Percentiles rank a stretch among this genome's conserved stretches.
Evolutionary conservation across 2,329 filamentous ascomycete genomes (phyloP).

Genomic region (Monascus ruber): DNA sequence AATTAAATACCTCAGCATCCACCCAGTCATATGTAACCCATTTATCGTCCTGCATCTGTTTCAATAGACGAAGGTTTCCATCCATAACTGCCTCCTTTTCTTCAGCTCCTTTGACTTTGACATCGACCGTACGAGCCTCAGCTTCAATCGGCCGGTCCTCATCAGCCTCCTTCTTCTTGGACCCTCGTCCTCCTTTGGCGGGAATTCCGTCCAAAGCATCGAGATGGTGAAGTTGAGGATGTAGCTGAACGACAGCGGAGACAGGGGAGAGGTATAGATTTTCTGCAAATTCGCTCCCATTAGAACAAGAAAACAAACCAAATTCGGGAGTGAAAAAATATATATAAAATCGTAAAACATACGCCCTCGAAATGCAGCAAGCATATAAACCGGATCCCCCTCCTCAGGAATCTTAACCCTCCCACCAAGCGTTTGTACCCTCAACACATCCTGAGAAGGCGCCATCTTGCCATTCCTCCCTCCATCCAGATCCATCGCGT

Average conservation of each 20-base stretch:
- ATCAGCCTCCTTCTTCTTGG: conserved; percentile 19
- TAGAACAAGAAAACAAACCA: neutral
- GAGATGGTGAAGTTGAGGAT: conserved; percentile 84
- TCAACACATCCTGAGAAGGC: conserved; percentile 46
- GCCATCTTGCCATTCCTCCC: conserved; percentile 12
- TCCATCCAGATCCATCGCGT: conserved; percentile 23
- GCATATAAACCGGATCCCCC: conserved; percentile 68
- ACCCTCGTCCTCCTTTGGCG: neutral
- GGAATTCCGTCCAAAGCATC: conserved; percentile 66
- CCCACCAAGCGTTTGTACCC: conserved; percentile 75
- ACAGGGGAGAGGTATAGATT: conserved; percentile 79
- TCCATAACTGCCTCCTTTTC: conserved; percentile 54
- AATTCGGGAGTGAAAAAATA: neutral
- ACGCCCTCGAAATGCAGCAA: conserved; percentile 83
- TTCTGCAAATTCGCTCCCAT: conserved; percentile 37
- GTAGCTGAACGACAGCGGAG: conserved; percentile 72
- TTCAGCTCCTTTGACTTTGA: conserved; percentile 69
- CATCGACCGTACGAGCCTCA: conserved; percentile 67
- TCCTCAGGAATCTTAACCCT: conserved; percentile 59
- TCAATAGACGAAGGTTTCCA: conserved; percentile 66
- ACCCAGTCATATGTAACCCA: conserved; percentile 74
- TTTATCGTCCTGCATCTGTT: conserved; percentile 65
- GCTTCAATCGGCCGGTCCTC: conserved; percentile 36
- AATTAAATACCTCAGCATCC: conserved; percentile 54
- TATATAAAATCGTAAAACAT: conserved; percentile 21